Percentiles rank a stretch among this genome's conserved stretches.
Evolutionary conservation across 2,329 filamentous ascomycete genomes (phyloP).

Genomic region (Xylariales sp.): DNA sequence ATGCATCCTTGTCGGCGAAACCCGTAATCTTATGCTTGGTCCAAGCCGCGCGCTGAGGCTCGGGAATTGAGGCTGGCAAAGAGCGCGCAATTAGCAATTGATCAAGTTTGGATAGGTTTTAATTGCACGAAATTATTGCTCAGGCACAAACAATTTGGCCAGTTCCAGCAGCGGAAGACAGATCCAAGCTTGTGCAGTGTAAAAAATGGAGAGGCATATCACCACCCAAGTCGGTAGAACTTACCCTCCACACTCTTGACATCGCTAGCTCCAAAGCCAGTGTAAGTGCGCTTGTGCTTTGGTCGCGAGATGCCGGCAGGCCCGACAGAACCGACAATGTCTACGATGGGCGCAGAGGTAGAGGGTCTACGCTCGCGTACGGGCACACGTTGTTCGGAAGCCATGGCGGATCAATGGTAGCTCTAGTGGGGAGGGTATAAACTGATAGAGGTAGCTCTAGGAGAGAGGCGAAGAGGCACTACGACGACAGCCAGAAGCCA

Average conservation of each 20-base stretch:
- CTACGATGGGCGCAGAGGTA: conserved; percentile 68
- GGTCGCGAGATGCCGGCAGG: conserved; percentile 80
- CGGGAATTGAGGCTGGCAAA: conserved; percentile 68
- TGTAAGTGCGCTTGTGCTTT: conserved; percentile 96
- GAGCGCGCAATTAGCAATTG: conserved; percentile 9
- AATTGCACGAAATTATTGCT: no score
- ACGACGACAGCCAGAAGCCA: no score
- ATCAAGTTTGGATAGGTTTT: no score
- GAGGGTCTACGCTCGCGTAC: conserved; percentile 76
- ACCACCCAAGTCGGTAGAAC: no score
- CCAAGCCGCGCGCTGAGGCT: conserved; percentile 81
- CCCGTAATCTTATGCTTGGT: conserved; percentile 57
- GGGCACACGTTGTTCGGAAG: conserved; percentile 34
- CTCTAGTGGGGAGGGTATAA: not conserved
- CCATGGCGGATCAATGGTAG: no score
- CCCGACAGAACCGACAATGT: conserved; percentile 82
- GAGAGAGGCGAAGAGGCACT: no score
- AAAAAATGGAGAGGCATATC: no score
- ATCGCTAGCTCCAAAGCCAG: conserved; percentile 83
- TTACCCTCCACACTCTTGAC: conserved; percentile 91
- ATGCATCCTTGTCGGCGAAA: conserved; percentile 78
- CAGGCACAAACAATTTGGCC: no score
- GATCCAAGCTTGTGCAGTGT: no score
- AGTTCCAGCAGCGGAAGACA: no score
- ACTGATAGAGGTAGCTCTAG: not conserved